These are phyloP conservation scores for Geranium rotundifolium DNA, from an alignment of 345 rosid genomes.

Conservation along the genomic window DNA sequence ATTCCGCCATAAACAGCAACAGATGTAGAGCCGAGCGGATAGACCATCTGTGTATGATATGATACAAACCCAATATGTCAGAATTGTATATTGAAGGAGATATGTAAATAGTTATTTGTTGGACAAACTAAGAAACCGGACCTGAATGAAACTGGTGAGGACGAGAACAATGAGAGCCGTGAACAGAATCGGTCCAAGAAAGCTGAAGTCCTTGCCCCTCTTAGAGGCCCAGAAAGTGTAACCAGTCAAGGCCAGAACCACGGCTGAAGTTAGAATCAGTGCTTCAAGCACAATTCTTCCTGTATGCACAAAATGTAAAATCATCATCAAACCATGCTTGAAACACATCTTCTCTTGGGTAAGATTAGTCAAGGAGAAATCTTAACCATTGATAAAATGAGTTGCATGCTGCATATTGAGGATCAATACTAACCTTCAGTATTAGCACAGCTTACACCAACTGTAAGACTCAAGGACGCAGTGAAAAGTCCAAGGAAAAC, in stretches of 20 bases:
- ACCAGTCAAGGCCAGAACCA: conserved; percentile 68
- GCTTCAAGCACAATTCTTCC: conserved; percentile 95
- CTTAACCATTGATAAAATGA: background rate
- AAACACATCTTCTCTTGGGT: background rate
- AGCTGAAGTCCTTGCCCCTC: conserved; percentile 92
- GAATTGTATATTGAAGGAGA: no score
- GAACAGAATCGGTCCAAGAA: conserved; percentile 81
- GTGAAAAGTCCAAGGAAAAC: conserved; percentile 82
- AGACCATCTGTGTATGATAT: conserved; percentile 44
- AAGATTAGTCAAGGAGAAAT: background rate
- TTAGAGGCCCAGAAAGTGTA: conserved; percentile 98
- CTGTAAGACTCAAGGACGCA: conserved; percentile 63
- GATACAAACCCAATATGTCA: background rate
- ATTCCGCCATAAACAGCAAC: conserved; percentile 68
- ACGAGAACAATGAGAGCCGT: conserved; percentile 68
- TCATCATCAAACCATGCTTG: no score
- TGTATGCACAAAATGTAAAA: conserved; percentile 19
- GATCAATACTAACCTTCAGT: conserved; percentile 49
- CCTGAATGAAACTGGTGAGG: conserved; percentile 83
- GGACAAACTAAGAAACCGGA: conserved; percentile 10
- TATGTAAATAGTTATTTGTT: background rate
- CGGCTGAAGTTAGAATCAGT: conserved; percentile 69
- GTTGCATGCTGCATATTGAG: conserved; percentile 1
- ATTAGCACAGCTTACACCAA: conserved; percentile 84
- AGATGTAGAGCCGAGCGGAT: conserved; percentile 77